Base-by-base conservation (phyloP, 2,329 filamentous ascomycete genomes). In the Sporothrix inflata region DNA sequence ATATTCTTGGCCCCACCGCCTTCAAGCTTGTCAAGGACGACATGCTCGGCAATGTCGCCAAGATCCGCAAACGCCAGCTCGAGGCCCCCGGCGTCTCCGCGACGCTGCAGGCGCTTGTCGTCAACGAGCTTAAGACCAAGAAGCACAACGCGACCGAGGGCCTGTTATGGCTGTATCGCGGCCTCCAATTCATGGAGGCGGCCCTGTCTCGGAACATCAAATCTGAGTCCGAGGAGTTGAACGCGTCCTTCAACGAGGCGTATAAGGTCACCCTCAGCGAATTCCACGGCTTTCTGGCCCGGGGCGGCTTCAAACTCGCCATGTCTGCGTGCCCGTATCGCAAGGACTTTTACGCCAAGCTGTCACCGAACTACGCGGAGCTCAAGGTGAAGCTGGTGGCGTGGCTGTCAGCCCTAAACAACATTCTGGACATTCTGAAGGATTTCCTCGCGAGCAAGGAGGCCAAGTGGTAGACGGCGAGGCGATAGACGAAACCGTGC, bases 281-380 rank as follows among this genome's bases (percentile, higher is more conserved):
- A 34, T 90, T 97, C 85, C 96, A 99, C 86, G 90, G 87, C 79
- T 94, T 97, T 83, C 78, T 98, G 75, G 85, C 98, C 78, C 97
- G 97, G 87, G 94, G 94, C 74, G 87, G 98, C 80, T 98, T 98
- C 88, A 92, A 88, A 77, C 92, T 94, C 74, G 95, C 95, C 81
- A 97, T 99, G 94, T 89, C 89, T 77, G 94, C 94, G 21, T 95
- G 92, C 76, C 96, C 96, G 1, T 97, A 98, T 87, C 90, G 95
- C 77, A 93, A 93, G 81, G 93, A 95, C 82, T 98, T 99, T 81
- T 98, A 98, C 81, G 83, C 83, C 76, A 97, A 98, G 88, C 86
- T 99, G 57, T 94, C 92, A 49, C 84, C 85, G 24, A 88, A 93
- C 79, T 82, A 87, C 51, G 83, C 80, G 40, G 88, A 91, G 82